These are phyloP conservation scores for Monosporascus ibericus DNA, from an alignment of 2,329 filamentous ascomycete species.

Conservation along the genomic window DNA sequence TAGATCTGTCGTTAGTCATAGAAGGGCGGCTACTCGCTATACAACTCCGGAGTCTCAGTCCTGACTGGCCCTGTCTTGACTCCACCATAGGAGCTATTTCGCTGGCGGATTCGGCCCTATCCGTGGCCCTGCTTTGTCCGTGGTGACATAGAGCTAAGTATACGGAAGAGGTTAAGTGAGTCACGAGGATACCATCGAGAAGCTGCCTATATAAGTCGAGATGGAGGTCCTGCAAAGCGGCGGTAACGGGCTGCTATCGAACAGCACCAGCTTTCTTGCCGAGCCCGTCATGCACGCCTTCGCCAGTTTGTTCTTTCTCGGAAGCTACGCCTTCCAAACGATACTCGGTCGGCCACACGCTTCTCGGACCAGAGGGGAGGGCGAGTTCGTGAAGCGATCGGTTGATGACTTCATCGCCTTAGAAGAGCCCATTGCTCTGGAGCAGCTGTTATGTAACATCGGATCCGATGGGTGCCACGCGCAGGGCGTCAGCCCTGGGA, in stretches of 20 bases:
- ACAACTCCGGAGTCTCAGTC: not conserved
- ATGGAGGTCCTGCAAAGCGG: slow-evolving; percentile 19
- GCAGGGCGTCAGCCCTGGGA: slow-evolving; percentile 39
- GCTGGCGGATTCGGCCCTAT: slow-evolving; percentile 18
- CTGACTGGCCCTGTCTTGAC: not conserved
- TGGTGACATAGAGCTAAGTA: slow-evolving; percentile 8
- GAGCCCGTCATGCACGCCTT: slow-evolving; percentile 45
- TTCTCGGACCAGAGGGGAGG: slow-evolving; percentile 25
- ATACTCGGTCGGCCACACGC: slow-evolving; percentile 41
- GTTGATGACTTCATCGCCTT: slow-evolving; percentile 48
- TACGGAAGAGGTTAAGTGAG: slow-evolving; percentile 11
- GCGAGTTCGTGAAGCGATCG: slow-evolving; percentile 36
- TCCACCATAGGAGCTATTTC: slow-evolving; percentile 1
- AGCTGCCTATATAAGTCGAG: slow-evolving; percentile 18
- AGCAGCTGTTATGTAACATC: slow-evolving; percentile 53
- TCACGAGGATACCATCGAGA: slow-evolving; percentile 10
- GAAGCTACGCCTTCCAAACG: slow-evolving; percentile 44
- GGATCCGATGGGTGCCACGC: slow-evolving; percentile 47
- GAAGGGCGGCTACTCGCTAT: not conserved
- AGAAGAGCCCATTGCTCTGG: slow-evolving; percentile 45
- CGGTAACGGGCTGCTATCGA: slow-evolving; percentile 11
- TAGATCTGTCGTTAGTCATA: not conserved
- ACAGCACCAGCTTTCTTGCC: slow-evolving; percentile 20
- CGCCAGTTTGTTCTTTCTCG: slow-evolving; percentile 43
- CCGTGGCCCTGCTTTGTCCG: slow-evolving; percentile 1